These are phyloP conservation scores for Beauveria bassiana DNA, from an alignment of 2,329 filamentous ascomycete species.

Conservation along the genomic window DNA sequence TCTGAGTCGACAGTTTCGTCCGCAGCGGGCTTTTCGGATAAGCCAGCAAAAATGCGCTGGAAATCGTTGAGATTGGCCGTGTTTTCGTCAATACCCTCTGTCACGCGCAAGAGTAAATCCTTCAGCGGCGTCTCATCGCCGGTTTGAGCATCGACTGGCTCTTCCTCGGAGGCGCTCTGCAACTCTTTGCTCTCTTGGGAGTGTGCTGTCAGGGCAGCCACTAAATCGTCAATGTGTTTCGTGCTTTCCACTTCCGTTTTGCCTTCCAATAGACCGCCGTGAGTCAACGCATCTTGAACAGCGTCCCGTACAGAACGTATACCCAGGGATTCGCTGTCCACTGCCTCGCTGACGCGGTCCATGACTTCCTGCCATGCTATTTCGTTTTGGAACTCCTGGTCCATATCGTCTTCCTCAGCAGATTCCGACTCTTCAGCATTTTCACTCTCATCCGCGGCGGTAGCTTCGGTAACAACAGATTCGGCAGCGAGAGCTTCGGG, in stretches of 20 bases:
- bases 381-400: constrained; percentile 23
- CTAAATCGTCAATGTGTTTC: constrained; percentile 41
- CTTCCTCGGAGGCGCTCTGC: constrained; percentile 14
- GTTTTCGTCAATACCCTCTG: constrained; percentile 36
- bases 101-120: constrained; percentile 45
- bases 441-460: constrained; percentile 13
- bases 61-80: constrained; percentile 38
- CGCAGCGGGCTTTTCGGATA: constrained; percentile 31
- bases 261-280: constrained; percentile 43
- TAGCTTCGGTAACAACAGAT: constrained; percentile 10
- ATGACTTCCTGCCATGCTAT: constrained; percentile 48
- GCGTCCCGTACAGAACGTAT: constrained; percentile 44
- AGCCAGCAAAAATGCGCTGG: constrained; percentile 41
- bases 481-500: constrained; percentile 19
- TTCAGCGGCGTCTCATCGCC: constrained; percentile 26
- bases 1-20: background rate
- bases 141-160: constrained; percentile 11
- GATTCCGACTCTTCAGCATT: constrained; percentile 12
- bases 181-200: constrained; percentile 20
- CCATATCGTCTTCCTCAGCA: constrained; percentile 14
- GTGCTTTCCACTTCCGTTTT: constrained; percentile 38
- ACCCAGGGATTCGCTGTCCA: constrained; percentile 50
- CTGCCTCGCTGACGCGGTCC: constrained; percentile 45
- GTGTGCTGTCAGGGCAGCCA: constrained; percentile 37
- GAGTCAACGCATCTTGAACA: constrained; percentile 46